Conservation (phyloP, 140 eudicot species). For the Erigeron philadelphicus region DNA sequence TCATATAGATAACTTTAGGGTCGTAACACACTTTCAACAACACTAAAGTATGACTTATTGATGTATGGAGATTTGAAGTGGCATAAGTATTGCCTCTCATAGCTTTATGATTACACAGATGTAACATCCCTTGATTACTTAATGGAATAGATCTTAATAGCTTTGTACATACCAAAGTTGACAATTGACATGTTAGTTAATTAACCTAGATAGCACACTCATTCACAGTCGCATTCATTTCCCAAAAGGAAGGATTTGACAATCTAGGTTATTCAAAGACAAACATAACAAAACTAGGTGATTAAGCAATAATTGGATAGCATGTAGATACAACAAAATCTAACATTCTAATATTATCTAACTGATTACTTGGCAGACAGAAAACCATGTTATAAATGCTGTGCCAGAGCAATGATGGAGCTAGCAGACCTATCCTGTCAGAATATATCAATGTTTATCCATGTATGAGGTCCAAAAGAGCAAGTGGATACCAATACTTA, state of each 20-base stretch:
- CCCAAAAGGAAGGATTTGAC: not conserved
- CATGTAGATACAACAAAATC: not conserved
- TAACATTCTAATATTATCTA: not conserved
- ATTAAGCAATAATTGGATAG: not conserved
- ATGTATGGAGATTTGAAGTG: no score
- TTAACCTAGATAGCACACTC: not conserved
- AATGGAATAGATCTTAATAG: not conserved
- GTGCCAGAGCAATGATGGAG: not conserved
- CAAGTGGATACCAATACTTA: conserved; percentile 11
- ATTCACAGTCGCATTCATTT: not conserved
- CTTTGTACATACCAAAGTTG: not conserved
- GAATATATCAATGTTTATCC: not conserved
- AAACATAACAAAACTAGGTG: not conserved
- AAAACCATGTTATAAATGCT: conserved; percentile 5
- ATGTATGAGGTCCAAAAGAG: conserved; percentile 4
- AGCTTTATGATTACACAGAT: no score
- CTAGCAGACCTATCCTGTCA: conserved; percentile 7
- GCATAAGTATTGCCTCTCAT: no score
- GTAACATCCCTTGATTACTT: not conserved
- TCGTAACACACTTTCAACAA: no score
- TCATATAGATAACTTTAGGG: no score
- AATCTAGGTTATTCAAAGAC: conserved; percentile 7
- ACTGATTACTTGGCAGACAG: conserved; percentile 7
- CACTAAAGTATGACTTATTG: no score
- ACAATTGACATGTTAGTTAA: not conserved